These are phyloP conservation scores for Colletotrichum limetticola DNA, from an alignment of 2,329 filamentous ascomycete species.

Conservation along the genomic window DNA sequence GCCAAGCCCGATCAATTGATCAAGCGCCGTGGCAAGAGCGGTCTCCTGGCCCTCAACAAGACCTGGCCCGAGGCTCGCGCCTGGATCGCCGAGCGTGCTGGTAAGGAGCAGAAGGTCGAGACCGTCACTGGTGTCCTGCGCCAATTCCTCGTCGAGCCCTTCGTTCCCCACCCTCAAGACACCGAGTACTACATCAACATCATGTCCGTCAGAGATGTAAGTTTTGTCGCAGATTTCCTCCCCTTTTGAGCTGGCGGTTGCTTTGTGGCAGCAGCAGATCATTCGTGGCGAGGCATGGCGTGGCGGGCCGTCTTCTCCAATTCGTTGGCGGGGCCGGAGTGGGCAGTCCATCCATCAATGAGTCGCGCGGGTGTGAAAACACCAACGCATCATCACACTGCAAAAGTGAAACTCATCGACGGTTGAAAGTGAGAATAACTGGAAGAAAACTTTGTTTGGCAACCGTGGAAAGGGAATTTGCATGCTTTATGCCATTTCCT, in stretches of 20 bases:
- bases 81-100: constrained; percentile 93
- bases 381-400: constrained; percentile 12
- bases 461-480: constrained; percentile 24
- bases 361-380: constrained; percentile 15
- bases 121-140: constrained; percentile 87
- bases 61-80: constrained; percentile 92
- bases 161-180: constrained; percentile 93
- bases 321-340: constrained; percentile 8
- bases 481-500: constrained; percentile 34
- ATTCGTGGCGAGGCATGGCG: background rate
- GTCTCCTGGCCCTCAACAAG: constrained; percentile 96
- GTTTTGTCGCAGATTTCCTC: constrained; percentile 56
- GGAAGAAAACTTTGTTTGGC: constrained; percentile 26
- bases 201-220: constrained; percentile 99
- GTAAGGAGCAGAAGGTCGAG: constrained; percentile 94
- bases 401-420: constrained; percentile 14
- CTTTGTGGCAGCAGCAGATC: background rate
- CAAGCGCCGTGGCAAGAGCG: constrained; percentile 99
- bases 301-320: constrained; percentile 16
- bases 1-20: constrained; percentile 99
- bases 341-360: constrained; percentile 24
- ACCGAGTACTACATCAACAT: constrained; percentile 99
- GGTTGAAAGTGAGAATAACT: background rate
- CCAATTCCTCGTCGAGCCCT: constrained; percentile 98
- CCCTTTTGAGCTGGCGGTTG: constrained; percentile 7